These are phyloP conservation scores for Macrophomina pseudophaseolina DNA, from an alignment of 2,329 filamentous ascomycete genomes.

Conservation along the genomic window DNA sequence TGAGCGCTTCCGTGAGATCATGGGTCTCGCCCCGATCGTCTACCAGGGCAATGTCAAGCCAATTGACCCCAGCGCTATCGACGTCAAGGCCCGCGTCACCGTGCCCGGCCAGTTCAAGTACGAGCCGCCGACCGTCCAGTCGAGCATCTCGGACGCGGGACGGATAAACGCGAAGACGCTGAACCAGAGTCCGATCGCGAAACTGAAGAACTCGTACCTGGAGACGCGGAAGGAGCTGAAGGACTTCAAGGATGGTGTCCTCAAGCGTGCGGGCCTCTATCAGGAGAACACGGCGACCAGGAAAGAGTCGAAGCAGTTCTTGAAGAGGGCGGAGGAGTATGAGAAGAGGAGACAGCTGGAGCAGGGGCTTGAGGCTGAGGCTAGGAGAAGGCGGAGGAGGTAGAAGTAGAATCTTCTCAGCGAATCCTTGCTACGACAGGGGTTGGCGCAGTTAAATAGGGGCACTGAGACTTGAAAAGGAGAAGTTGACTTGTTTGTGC, in stretches of 20 bases:
- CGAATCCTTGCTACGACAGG: neutral
- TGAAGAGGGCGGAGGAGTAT: slow-evolving; percentile 21
- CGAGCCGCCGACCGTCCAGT: slow-evolving; percentile 13
- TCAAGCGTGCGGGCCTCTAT: slow-evolving; percentile 19
- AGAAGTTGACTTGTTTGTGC: neutral
- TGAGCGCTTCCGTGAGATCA: slow-evolving; percentile 41
- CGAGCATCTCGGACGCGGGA: slow-evolving; percentile 2
- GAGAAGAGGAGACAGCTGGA: slow-evolving; percentile 26
- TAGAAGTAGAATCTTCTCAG: neutral
- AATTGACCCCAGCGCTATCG: neutral
- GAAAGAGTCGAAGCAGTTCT: slow-evolving; percentile 18
- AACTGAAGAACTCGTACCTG: neutral
- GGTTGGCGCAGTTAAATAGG: too few species aligned
- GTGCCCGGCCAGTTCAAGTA: slow-evolving; percentile 14
- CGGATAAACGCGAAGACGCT: neutral
- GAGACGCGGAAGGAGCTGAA: slow-evolving; percentile 8
- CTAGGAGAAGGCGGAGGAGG: neutral
- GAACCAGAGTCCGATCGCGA: neutral
- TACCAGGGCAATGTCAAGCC: neutral
- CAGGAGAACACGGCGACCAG: slow-evolving; percentile 7
- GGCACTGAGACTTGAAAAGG: neutral
- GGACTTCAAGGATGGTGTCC: slow-evolving; percentile 20
- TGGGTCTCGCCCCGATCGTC: slow-evolving; percentile 46
- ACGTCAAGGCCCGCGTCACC: neutral
- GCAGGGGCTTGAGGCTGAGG: slow-evolving; percentile 6